Evolutionary conservation across 495 filamentous ascomycete species (phyloP).

Genomic region (Tirmania nivea): DNA sequence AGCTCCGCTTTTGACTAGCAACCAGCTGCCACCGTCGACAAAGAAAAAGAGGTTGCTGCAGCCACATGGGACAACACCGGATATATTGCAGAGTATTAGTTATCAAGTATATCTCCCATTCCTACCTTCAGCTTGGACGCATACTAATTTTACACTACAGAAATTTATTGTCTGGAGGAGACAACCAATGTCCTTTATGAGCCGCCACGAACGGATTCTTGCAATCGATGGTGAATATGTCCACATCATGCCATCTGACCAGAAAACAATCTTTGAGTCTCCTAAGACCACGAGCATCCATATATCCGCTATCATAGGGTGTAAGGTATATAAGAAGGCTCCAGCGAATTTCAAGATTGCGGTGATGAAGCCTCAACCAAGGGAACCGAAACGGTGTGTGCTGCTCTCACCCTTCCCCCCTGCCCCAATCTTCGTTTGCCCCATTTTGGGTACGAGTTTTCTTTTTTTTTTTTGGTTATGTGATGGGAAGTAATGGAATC

Average conservation of each 20-base stretch:
- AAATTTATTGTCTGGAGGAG: slow-evolving; percentile 85
- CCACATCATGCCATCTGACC: slow-evolving; percentile 63
- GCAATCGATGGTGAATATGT: slow-evolving; percentile 90
- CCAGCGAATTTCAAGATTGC: slow-evolving; percentile 59
- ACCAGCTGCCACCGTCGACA: not conserved
- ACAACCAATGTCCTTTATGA: slow-evolving; percentile 80
- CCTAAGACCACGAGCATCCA: slow-evolving; percentile 76
- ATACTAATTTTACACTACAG: slow-evolving; percentile 24
- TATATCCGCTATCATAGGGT: slow-evolving; percentile 79
- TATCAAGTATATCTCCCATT: slow-evolving; percentile 2
- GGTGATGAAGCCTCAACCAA: not conserved
- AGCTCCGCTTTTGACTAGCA: not conserved
- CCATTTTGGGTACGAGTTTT: not conserved
- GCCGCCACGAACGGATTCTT: slow-evolving; percentile 55
- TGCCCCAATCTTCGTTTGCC: no score
- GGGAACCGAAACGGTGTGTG: not conserved
- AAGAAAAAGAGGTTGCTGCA: slow-evolving; percentile 51
- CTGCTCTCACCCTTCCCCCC: slow-evolving; percentile 1
- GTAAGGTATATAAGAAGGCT: slow-evolving; percentile 76
- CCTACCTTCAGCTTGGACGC: no score
- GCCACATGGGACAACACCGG: slow-evolving; percentile 57
- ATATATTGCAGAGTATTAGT: slow-evolving; percentile 38
- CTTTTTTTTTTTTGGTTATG: not conserved
- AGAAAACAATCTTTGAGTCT: slow-evolving; percentile 34
- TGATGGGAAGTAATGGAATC: not conserved